phyloP scores from a whole-genome alignment of 1,284 basidiomycete genomes.

The Malassezia cuniculi region DNA sequence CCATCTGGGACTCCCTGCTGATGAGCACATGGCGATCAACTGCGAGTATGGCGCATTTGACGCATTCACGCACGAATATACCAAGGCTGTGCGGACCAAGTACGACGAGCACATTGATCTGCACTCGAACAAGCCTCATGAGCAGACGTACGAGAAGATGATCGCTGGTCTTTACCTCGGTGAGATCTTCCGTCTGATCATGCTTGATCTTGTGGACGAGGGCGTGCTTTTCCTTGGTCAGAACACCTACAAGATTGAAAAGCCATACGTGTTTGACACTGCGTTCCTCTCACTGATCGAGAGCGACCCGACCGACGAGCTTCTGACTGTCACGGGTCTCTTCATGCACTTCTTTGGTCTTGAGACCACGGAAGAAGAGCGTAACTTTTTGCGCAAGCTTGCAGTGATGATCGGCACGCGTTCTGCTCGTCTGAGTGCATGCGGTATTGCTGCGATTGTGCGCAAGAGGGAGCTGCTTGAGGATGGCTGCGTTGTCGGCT shows the following conservation, averaged over 20 bases:
- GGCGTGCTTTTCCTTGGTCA: constrained; percentile 94
- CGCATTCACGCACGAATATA: constrained; percentile 83
- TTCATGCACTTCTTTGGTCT: constrained; percentile 52
- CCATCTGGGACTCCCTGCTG: constrained; percentile 55
- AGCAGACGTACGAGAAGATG: constrained; percentile 94
- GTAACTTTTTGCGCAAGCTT: constrained; percentile 51
- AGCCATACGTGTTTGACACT: constrained; percentile 81
- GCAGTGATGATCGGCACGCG: constrained; percentile 51
- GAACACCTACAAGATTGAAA: constrained; percentile 90
- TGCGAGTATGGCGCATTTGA: constrained; percentile 97
- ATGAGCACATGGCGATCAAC: constrained; percentile 85
- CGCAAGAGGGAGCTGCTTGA: constrained; percentile 40
- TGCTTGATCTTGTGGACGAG: constrained; percentile 90
- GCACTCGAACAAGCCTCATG: constrained; percentile 84
- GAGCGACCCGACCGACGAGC: constrained; percentile 93
- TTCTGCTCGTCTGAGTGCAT: constrained; percentile 37
- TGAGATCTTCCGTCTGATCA: constrained; percentile 81
- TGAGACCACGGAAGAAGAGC: constrained; percentile 39
- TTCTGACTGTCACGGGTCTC: constrained; percentile 87
- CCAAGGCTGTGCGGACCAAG: constrained; percentile 63
- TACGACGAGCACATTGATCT: constrained; percentile 89
- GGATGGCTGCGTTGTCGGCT: constrained; percentile 35
- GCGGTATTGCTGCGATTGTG: constrained; percentile 39
- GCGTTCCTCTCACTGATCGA: constrained; percentile 95
- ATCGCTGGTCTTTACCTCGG: constrained; percentile 95